A percentile compares a stretch with the other conserved stretches of the same genome.
These are phyloP conservation scores for Eucalyptus sp. DNA, from an alignment of 345 rosid species.

Conservation along the genomic window DNA sequence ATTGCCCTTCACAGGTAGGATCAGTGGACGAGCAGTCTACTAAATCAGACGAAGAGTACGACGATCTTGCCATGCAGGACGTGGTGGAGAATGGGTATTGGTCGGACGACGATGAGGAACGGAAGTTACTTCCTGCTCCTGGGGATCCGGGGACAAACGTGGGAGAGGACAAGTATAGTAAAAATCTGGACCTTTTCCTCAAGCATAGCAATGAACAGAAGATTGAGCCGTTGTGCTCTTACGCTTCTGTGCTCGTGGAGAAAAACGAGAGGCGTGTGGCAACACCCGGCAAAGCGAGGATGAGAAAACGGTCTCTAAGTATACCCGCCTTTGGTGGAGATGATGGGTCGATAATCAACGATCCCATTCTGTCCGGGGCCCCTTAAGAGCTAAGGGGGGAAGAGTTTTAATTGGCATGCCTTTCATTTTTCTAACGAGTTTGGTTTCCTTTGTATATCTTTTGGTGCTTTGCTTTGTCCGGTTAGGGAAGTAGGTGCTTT, in stretches of 20 bases:
- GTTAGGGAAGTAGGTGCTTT: background rate
- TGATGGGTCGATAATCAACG: constrained; percentile 26
- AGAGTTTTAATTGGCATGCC: background rate
- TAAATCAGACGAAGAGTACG: constrained; percentile 93
- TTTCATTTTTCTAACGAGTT: background rate
- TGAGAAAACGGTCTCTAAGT: constrained; percentile 71
- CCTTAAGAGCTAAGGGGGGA: constrained; percentile 20
- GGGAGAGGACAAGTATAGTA: constrained; percentile 30
- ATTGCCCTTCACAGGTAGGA: constrained; percentile 43
- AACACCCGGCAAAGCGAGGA: constrained; percentile 21
- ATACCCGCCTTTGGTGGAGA: constrained; percentile 60
- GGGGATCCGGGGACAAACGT: background rate
- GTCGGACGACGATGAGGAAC: constrained; percentile 55
- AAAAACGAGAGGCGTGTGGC: constrained; percentile 20
- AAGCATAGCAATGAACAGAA: constrained; percentile 30
- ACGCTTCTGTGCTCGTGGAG: constrained; percentile 20
- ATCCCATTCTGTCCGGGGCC: constrained; percentile 49
- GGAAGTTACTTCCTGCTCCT: constrained; percentile 1
- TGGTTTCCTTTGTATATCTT: background rate
- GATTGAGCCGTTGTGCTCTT: constrained; percentile 37
- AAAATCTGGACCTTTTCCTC: constrained; percentile 48
- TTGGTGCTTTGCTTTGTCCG: background rate
- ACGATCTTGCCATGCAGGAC: constrained; percentile 92
- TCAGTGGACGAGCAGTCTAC: constrained; percentile 97
- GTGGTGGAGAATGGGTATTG: constrained; percentile 43